phyloP scores from a whole-genome alignment of 1,139 yeast genomes.

The Zygosaccharomyces pseudobailii region DNA sequence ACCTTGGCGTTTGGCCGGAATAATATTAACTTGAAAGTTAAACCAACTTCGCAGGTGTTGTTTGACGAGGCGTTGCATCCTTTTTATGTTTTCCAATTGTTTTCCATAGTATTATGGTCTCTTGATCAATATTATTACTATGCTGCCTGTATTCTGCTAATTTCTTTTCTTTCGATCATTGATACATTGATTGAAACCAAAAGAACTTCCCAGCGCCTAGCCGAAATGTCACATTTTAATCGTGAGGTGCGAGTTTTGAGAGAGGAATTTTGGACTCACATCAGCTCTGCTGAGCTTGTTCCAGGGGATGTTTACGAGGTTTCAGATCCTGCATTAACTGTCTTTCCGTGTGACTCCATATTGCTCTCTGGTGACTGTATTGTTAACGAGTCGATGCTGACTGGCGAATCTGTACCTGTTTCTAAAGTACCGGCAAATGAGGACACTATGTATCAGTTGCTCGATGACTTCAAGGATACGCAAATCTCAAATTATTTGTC shows the following conservation, averaged over 20 bases:
- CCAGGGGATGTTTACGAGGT: constrained; percentile 96
- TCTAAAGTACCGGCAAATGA: constrained; percentile 66
- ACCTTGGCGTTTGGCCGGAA: constrained; percentile 71
- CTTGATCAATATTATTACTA: constrained; percentile 89
- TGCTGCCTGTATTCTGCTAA: constrained; percentile 85
- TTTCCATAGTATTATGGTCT: constrained; percentile 86
- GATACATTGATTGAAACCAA: constrained; percentile 83
- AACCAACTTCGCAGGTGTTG: constrained; percentile 57
- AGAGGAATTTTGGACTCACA: constrained; percentile 88
- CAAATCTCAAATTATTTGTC: constrained; percentile 64
- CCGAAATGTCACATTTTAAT: constrained; percentile 64
- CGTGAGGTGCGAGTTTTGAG: constrained; percentile 89
- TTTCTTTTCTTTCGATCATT: constrained; percentile 72
- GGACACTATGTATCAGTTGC: constrained; percentile 53
- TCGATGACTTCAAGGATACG: constrained; percentile 47
- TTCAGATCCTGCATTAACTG: constrained; percentile 69
- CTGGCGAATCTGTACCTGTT: constrained; percentile 98
- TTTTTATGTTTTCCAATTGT: constrained; percentile 87
- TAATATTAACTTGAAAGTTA: constrained; percentile 70
- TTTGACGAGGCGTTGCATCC: constrained; percentile 91
- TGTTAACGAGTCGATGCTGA: constrained; percentile 90
- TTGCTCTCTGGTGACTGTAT: constrained; percentile 88
- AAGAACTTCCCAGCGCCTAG: constrained; percentile 64
- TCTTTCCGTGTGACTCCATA: constrained; percentile 86
- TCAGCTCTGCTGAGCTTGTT: constrained; percentile 74